Base-by-base conservation (phyloP, 306 rosid species). In the Vigna reflexopilosa region DNA sequence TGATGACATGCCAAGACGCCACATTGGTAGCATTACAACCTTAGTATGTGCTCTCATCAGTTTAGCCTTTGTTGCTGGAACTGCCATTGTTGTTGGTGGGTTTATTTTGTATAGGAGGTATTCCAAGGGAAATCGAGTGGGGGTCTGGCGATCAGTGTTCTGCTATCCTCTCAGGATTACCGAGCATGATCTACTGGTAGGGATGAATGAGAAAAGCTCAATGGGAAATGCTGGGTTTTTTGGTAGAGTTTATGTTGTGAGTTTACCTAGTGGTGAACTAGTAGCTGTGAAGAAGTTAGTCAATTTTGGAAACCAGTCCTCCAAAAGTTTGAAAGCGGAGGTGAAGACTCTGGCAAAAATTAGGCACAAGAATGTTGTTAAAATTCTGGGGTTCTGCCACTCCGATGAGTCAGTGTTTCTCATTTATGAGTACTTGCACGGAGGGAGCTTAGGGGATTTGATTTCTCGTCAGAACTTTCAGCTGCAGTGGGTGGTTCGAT, bases 131-230 rank as follows among this genome's bases (percentile, higher is more conserved):
- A 85, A 80, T 66, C 84, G 82, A 70, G 69, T 45, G 13, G 88
- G 83, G 5, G 57, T 79, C 26, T 90, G 96, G 97, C 89, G 88
- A 7, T 93, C 97, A 0, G 97, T 95, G 76, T 93, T 91, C 86
- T 95, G 91, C 83, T 95, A 93, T 67, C 98, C 98, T 54, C 98
- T 95, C 38, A 86, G 99, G 82, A 89, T 95, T 77, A 89, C 92
- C 63, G 99, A 95, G 88, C 87, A 89, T 66, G 96, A 93, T 81
- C 78, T 95, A 40, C 80, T 91, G 4, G 36, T 93, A 76, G 99
- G 96, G 77, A 95, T 93, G 91, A 84, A 91, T 84, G 99, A 95
- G 80, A 90, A 91, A 78, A 87, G 84, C 72, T 91, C 91, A 26
- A 81, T 78, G 45, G 97, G 93, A 70, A 78, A 73, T 52, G 87